Evolutionary conservation across 2,329 filamentous ascomycete genomes (phyloP), one percentile per base, ranked within the genome.

Genomic region (Magnaporthiopsis rhizophila): DNA sequence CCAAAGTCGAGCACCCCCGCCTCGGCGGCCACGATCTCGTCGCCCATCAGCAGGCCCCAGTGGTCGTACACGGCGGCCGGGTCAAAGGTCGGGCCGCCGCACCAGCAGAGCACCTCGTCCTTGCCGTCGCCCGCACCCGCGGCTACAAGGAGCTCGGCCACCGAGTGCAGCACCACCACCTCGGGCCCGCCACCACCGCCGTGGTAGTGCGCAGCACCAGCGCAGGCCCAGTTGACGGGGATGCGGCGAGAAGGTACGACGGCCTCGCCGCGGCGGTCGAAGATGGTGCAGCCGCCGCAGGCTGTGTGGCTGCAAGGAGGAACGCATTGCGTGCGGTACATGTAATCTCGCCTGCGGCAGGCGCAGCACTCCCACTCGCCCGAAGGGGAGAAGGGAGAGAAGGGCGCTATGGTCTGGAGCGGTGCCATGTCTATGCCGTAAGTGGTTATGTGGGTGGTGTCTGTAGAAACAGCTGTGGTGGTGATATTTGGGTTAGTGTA

Each of bases 311-410:
- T 13, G 28, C 58, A 59, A 11, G 28, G 28, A 8, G 12, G 24
- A 1, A 9, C 58, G 15, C 58, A 59, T 2, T 34, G 30, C 7
- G 30, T 28, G 11, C 58, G 24, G 58, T 59, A 21, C 18, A 59
- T 59, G 7, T 26, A 28, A 15, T 59, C 28, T 32, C 18, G 26
- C 9, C 28, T 5, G 58, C 6, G 7, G 28, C 58, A 59, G 58
- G 18, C 18, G 58, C 58, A 59, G 58, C 58, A 59, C 58, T 59
- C 11, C 58, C 58, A 59, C 58, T 59, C 58, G 58, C 58, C 58
- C 8, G 24, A 18, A 1, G 58, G 58, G 58, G 24, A 21, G 58
- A 59, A 59, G 58, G 58, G 58, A 11, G 58, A 59, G 28, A 59
- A 59, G 58, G 58, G 58, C 11, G 15, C 18, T 26, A 59, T 34